Evolutionary conservation across 2,329 filamentous ascomycete species (phyloP), one percentile per base, ranked within the genome.

Genomic region (Fusarium cyanostomum): DNA sequence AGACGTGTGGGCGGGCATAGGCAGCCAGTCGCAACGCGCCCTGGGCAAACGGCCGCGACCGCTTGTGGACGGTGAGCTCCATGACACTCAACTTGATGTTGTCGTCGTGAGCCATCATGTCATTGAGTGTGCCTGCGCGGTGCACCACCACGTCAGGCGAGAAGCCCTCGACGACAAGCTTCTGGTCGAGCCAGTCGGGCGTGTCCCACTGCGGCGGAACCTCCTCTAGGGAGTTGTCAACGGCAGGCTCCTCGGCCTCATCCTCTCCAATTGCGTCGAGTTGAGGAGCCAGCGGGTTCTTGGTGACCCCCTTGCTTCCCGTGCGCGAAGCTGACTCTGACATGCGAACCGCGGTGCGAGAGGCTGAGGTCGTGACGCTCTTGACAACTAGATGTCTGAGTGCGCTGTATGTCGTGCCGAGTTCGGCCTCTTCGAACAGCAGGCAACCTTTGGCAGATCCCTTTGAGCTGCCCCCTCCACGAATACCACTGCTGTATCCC

Each of bases 21-120:
- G 69, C 71, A 1, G 76, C 74, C 3, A 72, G 28, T 3, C 77
- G 75, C 15, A 77, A 27, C 0, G 71, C 71, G 0, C 77, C 77
- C 45, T 77, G 77, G 1, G 59, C 45, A 3, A 62, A 62, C 1
- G 59, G 76, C 28, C 34, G 51, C 1, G 64, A 70, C 0, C 73
- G 72, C n/a, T 67, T 71, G 16, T 63, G 67, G 12, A 79, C 68
- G 3, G 67, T 74, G 3, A 79, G 71, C n/a, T 78, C 59, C 27
- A 68, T 71, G 7, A 71, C 64, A 49, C 70, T 71, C 27, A 78
- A 49, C 35, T 64, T 71, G 49, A 78, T 78, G 41, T 75, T 75
- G 8, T 74, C 72, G 34, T 78, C 74, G 39, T 57, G 43, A 5
- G 53, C 65, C 69, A 79, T 76, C 75, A 79, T 78, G 7, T 71